These are phyloP conservation scores for Coleophoma eucalyptorum DNA, from an alignment of 2,329 filamentous ascomycete species.

Conservation along the genomic window DNA sequence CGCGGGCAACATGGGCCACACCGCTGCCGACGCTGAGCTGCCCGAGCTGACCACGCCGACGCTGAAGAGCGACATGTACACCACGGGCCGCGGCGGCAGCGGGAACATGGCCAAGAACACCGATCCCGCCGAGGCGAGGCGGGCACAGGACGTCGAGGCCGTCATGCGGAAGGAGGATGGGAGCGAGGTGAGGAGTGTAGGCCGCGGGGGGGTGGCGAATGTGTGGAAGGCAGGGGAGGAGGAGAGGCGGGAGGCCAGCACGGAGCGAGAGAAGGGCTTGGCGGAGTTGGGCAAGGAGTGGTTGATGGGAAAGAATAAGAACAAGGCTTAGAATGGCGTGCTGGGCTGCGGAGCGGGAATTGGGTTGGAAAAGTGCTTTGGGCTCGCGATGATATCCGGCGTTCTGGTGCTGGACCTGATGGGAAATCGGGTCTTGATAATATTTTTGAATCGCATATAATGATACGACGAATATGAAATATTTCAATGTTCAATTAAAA, in stretches of 20 bases:
- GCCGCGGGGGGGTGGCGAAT: conserved; percentile 75
- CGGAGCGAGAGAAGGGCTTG: conserved; percentile 31
- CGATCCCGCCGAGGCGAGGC: conserved; percentile 69
- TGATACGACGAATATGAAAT: no score
- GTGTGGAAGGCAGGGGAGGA: conserved; percentile 45
- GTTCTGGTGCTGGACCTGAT: neutral
- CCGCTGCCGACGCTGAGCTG: conserved; percentile 42
- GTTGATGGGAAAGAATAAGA: conserved; percentile 34
- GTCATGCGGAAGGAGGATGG: conserved; percentile 47
- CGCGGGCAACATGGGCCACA: conserved; percentile 64
- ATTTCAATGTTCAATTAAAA: no score
- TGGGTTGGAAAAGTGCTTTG: neutral
- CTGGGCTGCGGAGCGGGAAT: neutral
- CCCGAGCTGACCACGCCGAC: conserved; percentile 76
- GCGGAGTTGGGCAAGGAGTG: conserved; percentile 51
- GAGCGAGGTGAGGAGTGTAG: conserved; percentile 57
- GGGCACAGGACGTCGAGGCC: conserved; percentile 77
- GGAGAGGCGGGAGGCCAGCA: conserved; percentile 17
- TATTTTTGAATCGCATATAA: no score
- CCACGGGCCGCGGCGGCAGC: conserved; percentile 82
- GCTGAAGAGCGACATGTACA: conserved; percentile 79
- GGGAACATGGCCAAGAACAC: conserved; percentile 81
- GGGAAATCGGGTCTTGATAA: no score
- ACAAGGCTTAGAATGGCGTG: conserved; percentile 7
- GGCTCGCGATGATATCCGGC: neutral